Evolutionary conservation across 345 rosid genomes (phyloP).

Genomic region (Raphanus sativus): DNA sequence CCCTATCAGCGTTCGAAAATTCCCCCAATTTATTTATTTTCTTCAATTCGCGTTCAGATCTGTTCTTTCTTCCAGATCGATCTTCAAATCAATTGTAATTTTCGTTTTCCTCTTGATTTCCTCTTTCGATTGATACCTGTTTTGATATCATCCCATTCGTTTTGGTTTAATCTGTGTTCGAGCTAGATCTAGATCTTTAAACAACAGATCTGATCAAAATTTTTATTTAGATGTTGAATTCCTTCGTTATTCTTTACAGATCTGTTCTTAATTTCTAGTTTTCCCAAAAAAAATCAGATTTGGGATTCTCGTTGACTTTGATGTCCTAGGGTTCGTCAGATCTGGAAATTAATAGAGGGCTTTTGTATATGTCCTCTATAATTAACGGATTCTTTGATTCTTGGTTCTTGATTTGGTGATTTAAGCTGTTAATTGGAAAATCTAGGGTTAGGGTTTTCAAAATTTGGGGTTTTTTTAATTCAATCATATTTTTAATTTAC

Average conservation of each 20-base stretch:
- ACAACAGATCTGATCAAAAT: slow-evolving; percentile 25
- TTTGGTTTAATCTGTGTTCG: slow-evolving; percentile 31
- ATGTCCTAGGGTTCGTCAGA: slow-evolving; percentile 14
- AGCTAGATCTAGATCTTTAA: slow-evolving; percentile 23
- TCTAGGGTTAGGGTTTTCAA: slow-evolving; percentile 57
- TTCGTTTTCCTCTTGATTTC: slow-evolving; percentile 10
- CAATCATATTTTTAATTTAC: slow-evolving; percentile 7
- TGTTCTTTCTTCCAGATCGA: slow-evolving; percentile 18
- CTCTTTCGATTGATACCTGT: slow-evolving; percentile 36
- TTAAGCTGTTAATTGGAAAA: slow-evolving; percentile 16
- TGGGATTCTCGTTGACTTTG: not conserved
- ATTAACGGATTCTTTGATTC: slow-evolving; percentile 5
- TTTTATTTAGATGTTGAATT: not conserved
- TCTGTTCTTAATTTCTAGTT: slow-evolving; percentile 21
- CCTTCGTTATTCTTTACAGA: not conserved
- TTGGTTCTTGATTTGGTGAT: slow-evolving; percentile 24
- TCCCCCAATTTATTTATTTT: slow-evolving; percentile 25
- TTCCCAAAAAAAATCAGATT: not conserved
- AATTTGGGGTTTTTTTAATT: slow-evolving; percentile 33
- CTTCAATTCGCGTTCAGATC: slow-evolving; percentile 30
- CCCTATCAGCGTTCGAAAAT: slow-evolving; percentile 37
- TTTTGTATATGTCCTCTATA: not conserved
- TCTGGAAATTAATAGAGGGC: slow-evolving; percentile 31
- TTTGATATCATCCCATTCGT: slow-evolving; percentile 17
- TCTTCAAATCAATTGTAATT: slow-evolving; percentile 34